Evolutionary conservation across 148 eudicot species (phyloP).

Genomic region (Vaccinium myrtillus): DNA sequence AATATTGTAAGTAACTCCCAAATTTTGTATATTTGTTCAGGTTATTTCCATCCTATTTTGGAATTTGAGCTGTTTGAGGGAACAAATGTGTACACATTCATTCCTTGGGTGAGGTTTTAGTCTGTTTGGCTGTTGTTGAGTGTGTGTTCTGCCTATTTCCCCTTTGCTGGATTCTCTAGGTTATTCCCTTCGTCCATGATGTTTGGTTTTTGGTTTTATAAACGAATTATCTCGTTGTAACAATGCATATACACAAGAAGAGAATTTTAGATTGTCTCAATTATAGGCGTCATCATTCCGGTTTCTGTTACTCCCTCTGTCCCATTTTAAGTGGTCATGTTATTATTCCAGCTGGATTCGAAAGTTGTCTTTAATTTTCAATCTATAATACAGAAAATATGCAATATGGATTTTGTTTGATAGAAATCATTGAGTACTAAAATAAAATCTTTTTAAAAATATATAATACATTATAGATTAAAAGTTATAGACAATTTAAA

Average conservation of each 20-base stretch:
- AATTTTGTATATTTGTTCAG: background rate
- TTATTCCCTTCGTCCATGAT: background rate
- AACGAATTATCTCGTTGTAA: background rate
- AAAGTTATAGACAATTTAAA: no score
- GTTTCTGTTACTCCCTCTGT: background rate
- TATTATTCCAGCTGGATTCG: no score
- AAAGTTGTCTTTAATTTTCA: no score
- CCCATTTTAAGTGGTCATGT: no score
- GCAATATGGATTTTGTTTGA: no score
- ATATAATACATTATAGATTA: no score
- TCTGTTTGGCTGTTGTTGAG: background rate
- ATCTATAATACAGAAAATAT: no score
- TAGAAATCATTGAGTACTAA: no score
- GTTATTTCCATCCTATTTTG: background rate
- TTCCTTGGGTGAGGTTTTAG: background rate
- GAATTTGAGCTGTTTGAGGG: background rate
- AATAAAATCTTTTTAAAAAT: no score
- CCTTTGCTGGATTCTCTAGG: background rate
- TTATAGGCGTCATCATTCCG: background rate
- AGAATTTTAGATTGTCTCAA: background rate
- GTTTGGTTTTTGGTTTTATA: background rate
- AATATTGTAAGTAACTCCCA: conserved; percentile 30
- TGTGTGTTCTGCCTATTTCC: background rate
- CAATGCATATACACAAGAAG: background rate
- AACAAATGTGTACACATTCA: background rate